These are phyloP conservation scores for Boletus tylopilopsis DNA, from an alignment of 768 basidiomycete genomes.

Conservation along the genomic window DNA sequence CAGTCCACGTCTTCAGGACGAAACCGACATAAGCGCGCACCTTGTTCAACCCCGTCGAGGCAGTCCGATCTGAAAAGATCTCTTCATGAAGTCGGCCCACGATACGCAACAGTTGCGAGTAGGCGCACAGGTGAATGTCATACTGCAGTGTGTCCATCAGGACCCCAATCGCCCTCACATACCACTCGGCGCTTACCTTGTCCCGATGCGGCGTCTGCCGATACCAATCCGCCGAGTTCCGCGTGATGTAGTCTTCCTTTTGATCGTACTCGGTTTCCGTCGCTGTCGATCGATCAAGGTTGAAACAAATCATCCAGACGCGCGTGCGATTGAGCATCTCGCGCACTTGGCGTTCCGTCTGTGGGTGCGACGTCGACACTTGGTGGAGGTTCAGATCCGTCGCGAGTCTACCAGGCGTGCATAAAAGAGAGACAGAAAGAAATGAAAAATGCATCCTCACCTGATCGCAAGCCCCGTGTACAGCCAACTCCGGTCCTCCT, in stretches of 20 bases:
- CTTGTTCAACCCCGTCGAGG: constrained; percentile 69
- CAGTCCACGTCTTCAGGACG: too few species aligned
- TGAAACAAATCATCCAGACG: constrained; percentile 91
- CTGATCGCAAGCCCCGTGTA: constrained; percentile 86
- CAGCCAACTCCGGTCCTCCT: constrained; percentile 88
- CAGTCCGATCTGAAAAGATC: constrained; percentile 66
- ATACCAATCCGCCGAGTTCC: constrained; percentile 74
- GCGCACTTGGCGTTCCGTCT: constrained; percentile 71
- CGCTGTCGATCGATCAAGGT: constrained; percentile 81
- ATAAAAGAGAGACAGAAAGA: too few species aligned
- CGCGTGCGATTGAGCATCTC: constrained; percentile 82
- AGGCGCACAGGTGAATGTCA: constrained; percentile 73
- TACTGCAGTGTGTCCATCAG: too few species aligned
- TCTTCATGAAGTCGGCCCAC: constrained; percentile 74
- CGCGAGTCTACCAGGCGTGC: too few species aligned
- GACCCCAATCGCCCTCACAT: too few species aligned
- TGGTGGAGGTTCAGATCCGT: constrained; percentile 87
- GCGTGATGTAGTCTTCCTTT: constrained; percentile 78
- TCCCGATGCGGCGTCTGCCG: constrained; percentile 61
- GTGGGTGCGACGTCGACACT: constrained; percentile 53
- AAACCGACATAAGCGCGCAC: constrained; percentile 30
- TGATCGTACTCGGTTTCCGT: constrained; percentile 88
- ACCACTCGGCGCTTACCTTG: constrained; percentile 44
- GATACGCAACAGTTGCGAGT: constrained; percentile 65
- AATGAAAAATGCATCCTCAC: constrained; percentile 34